These are phyloP conservation scores for Neurospora tetraspora DNA, from an alignment of 495 filamentous ascomycete genomes.

Conservation along the genomic window DNA sequence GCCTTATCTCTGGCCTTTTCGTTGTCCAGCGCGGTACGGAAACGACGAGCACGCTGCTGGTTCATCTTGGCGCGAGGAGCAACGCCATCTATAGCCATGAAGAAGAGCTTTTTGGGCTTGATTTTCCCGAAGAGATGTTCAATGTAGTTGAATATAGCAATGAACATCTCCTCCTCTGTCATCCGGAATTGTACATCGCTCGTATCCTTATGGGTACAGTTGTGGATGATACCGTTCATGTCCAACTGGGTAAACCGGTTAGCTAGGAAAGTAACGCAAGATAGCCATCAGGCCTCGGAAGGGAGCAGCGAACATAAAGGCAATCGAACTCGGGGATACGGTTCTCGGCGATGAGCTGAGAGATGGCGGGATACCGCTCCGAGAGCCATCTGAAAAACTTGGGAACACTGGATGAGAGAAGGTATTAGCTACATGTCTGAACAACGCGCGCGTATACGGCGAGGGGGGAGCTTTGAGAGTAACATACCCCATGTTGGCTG, in stretches of 20 bases:
- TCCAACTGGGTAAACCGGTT: conserved; percentile 50
- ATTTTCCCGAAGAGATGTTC: conserved; percentile 98
- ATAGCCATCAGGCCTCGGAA: neutral
- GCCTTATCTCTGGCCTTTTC: conserved; percentile 87
- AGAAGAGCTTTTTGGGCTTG: conserved; percentile 95
- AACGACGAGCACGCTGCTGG: conserved; percentile 91
- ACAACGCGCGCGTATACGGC: neutral
- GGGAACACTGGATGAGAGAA: conserved; percentile 68
- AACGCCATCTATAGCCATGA: conserved; percentile 98
- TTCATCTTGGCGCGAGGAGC: conserved; percentile 99
- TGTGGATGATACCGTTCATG: conserved; percentile 99
- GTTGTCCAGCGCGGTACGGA: conserved; percentile 86
- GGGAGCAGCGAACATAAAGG: conserved; percentile 56
- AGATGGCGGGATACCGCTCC: conserved; percentile 97
- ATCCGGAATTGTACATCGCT: conserved; percentile 85
- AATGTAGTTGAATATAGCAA: conserved; percentile 99
- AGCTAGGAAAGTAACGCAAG: conserved; percentile 4
- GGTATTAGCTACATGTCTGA: neutral
- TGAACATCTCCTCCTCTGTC: conserved; percentile 98
- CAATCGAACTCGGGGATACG: conserved; percentile 99
- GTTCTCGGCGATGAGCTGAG: conserved; percentile 97
- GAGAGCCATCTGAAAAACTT: conserved; percentile 93
- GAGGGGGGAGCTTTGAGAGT: neutral
- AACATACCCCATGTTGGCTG: conserved; percentile 20
- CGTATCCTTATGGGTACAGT: conserved; percentile 95